Evolutionary conservation across 805 yeast species (phyloP), one percentile per base, ranked within the genome.

Genomic region (Teunomyces aglyptinius): DNA sequence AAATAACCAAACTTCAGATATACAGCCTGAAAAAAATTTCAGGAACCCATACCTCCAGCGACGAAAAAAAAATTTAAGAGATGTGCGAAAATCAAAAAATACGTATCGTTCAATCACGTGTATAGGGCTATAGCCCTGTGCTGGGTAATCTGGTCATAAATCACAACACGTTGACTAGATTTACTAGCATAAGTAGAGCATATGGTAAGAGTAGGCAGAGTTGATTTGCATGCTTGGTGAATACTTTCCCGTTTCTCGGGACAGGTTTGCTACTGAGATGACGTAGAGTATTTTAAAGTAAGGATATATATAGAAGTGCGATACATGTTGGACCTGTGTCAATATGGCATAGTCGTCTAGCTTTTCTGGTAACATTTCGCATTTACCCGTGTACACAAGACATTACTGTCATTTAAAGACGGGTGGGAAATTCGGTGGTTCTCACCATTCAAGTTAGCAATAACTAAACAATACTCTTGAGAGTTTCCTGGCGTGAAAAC

Each of bases 361-460:
- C 72, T 64, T 63, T 53, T 62, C 76, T 69, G 70, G 64, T 58
- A 59, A 64, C 76, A 70, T 64, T 66, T 70, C 75, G 75, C 76
- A 63, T 68, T 64, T 70, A 72, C 77, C 76, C 75, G 73, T 59
- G 48, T 45, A 59, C 76, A 54, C 47, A 64, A 60, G 60, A 60
- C 54, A 49, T 13, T n/a, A 4, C 3, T 31, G 43, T 28, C 50
- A 50, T 54, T 48, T 45, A 47, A 57, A 53, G 19, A 61, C 69
- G 75, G 76, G 83, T 78, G 83, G 83, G 82, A 78, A 78, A 78
- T 78, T 78, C 83, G 83, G 83, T 78, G 83, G 71, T 73, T 59
- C 79, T 52, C 81, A 51, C 80, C 78, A 70, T 70, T 77, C 75
- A 59, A n/a, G 39, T 36, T 36, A 36, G 39, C 39, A 41, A 22